Conservation (phyloP, 1,139 yeast genomes). For the Magnusiomyces fungicola region DNA sequence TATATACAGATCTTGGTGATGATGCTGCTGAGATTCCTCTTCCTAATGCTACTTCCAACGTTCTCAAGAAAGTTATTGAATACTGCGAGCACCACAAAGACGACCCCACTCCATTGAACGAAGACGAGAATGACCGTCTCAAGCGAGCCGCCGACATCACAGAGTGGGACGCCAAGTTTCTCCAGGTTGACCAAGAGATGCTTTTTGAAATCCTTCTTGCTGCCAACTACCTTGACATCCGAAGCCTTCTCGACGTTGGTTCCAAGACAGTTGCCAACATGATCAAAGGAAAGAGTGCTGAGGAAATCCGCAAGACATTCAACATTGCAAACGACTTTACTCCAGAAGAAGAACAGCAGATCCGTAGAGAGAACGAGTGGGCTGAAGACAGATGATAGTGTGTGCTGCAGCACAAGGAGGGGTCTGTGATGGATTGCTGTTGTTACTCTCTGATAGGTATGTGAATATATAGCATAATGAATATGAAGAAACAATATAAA, state of each 20-base stretch:
- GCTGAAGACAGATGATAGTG: conserved; percentile 6
- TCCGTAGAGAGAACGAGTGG: conserved; percentile 47
- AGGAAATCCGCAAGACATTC: conserved; percentile 92
- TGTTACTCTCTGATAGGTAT: too few species aligned
- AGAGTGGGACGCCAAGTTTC: conserved; percentile 94
- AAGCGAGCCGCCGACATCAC: conserved; percentile 45
- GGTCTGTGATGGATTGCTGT: too few species aligned
- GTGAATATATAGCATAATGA: too few species aligned
- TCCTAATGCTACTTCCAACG: conserved; percentile 61
- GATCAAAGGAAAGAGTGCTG: conserved; percentile 95
- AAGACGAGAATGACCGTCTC: conserved; percentile 26
- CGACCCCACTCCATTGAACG: conserved; percentile 45
- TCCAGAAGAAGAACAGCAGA: conserved; percentile 98
- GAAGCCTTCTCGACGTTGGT: conserved; percentile 88
- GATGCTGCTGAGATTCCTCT: conserved; percentile 83
- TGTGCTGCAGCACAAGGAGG: too few species aligned
- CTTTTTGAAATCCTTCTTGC: conserved; percentile 92
- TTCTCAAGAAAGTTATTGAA: conserved; percentile 83
- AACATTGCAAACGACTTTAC: conserved; percentile 94
- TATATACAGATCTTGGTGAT: conserved; percentile 30
- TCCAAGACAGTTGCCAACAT: conserved; percentile 97
- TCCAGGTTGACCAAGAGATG: conserved; percentile 98
- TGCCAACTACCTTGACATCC: conserved; percentile 90
- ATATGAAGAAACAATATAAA: too few species aligned
- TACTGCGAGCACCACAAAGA: conserved; percentile 97